These are phyloP conservation scores for Amphirosellinia nigrospora DNA, from an alignment of 495 filamentous ascomycete species.

Conservation along the genomic window DNA sequence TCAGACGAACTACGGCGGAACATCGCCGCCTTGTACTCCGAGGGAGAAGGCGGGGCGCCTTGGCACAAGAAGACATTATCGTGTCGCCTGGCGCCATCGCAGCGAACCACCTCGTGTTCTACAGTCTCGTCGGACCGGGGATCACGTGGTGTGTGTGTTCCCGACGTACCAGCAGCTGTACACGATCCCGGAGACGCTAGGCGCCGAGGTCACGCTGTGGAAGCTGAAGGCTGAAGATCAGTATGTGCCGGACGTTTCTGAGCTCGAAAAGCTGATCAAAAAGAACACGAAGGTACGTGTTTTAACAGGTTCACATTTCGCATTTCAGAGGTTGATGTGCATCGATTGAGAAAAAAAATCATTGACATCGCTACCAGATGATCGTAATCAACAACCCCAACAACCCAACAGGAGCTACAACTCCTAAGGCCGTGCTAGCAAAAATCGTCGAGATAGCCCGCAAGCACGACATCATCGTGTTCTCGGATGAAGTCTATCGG, in stretches of 20 bases:
- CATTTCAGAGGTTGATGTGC: not conserved
- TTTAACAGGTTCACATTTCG: not conserved
- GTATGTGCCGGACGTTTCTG: slow-evolving; percentile 71
- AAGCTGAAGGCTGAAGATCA: slow-evolving; percentile 67
- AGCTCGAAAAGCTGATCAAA: slow-evolving; percentile 70
- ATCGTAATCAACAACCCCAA: slow-evolving; percentile 78
- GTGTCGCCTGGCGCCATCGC: slow-evolving; percentile 83
- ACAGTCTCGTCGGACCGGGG: slow-evolving; percentile 78
- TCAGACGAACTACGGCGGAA: slow-evolving; percentile 66
- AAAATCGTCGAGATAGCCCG: slow-evolving; percentile 69
- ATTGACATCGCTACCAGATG: slow-evolving; percentile 35
- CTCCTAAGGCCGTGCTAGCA: slow-evolving; percentile 64
- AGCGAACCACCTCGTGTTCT: slow-evolving; percentile 81
- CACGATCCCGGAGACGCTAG: slow-evolving; percentile 73
- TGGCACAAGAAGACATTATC: slow-evolving; percentile 68
- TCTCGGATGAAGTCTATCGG: slow-evolving; percentile 86
- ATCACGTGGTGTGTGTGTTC: slow-evolving; percentile 89
- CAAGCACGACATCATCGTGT: slow-evolving; percentile 66
- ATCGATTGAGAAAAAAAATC: not conserved
- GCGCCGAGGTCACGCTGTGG: slow-evolving; percentile 84
- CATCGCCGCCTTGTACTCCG: slow-evolving; percentile 68
- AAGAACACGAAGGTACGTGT: slow-evolving; percentile 71
- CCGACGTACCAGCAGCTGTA: slow-evolving; percentile 93
- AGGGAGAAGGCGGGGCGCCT: slow-evolving; percentile 48
- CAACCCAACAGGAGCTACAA: slow-evolving; percentile 82